A percentile compares a stretch with the other conserved stretches of the same genome.
Evolutionary conservation across 2,329 filamentous ascomycete species (phyloP).

Genomic region (Penicillium crustosum): DNA sequence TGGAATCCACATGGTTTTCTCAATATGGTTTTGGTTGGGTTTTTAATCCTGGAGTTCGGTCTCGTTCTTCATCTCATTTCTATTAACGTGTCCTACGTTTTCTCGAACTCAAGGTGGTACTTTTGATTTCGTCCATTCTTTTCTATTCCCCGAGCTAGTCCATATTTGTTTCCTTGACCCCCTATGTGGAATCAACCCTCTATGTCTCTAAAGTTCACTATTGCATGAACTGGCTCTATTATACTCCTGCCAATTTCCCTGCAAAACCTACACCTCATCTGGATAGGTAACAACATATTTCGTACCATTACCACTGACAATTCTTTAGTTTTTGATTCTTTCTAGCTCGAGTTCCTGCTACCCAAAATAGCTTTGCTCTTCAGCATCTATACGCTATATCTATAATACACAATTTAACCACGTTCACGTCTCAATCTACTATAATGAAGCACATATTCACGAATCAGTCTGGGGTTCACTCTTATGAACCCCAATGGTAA

Average conservation of each 20-base stretch:
- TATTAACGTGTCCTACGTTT: slow-evolving; percentile 3
- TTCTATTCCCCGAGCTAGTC: background rate
- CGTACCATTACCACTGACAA: background rate
- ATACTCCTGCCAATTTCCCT: background rate
- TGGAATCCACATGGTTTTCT: slow-evolving; percentile 9
- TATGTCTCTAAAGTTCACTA: background rate
- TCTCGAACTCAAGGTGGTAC: slow-evolving; percentile 5
- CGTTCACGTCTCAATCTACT: background rate
- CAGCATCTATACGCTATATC: background rate
- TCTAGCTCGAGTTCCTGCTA: background rate
- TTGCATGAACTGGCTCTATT: background rate
- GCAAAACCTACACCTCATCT: background rate
- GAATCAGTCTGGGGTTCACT: background rate
- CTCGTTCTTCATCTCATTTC: slow-evolving; percentile 1
- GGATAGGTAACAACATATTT: background rate
- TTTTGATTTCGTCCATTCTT: background rate
- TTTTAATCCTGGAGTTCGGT: slow-evolving; percentile 13
- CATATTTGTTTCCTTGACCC: background rate
- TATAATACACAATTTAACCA: background rate
- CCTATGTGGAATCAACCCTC: background rate
- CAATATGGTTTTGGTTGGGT: background rate
- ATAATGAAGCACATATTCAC: background rate
- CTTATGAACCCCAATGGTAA: slow-evolving; percentile 39
- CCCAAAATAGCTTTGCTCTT: background rate
- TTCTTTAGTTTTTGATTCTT: background rate